Percentiles rank a stretch among this genome's conserved stretches.
phyloP scores from a whole-genome alignment of 2,329 filamentous ascomycete species.

The Verruconis gallopava region DNA sequence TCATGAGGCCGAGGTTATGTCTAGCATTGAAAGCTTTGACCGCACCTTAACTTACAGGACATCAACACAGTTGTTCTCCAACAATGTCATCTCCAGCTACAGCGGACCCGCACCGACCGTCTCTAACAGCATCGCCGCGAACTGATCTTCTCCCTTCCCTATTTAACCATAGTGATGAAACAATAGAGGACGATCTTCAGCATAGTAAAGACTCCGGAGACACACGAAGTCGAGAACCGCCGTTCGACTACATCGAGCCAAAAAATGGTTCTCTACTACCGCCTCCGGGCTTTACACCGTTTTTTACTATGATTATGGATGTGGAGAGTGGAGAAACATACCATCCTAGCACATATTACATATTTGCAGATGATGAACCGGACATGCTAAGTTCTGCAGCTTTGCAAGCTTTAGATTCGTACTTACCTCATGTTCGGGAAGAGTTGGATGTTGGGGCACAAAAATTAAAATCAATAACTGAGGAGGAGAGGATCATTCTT shows the following conservation, averaged over 20 bases:
- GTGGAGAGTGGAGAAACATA: slow-evolving; percentile 57
- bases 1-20: too few species aligned
- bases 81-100: slow-evolving; percentile 3
- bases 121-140: not conserved
- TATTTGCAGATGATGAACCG: slow-evolving; percentile 85
- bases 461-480: slow-evolving; percentile 28
- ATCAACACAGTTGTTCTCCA: slow-evolving; percentile 3
- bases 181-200: not conserved
- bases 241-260: not conserved
- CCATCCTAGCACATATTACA: slow-evolving; percentile 80
- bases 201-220: not conserved
- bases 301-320: slow-evolving; percentile 80
- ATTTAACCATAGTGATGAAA: slow-evolving; percentile 1
- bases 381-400: slow-evolving; percentile 59
- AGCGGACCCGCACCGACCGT: not conserved
- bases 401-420: slow-evolving; percentile 39
- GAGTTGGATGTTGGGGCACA: slow-evolving; percentile 18
- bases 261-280: slow-evolving; percentile 24
- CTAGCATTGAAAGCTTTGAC: too few species aligned
- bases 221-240: not conserved
- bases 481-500: slow-evolving; percentile 43
- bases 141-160: slow-evolving; percentile 5
- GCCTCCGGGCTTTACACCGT: slow-evolving; percentile 53
- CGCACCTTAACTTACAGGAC: not conserved
- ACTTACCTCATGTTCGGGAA: slow-evolving; percentile 15